phyloP scores from a whole-genome alignment of 805 yeast genomes.

The Jamesozyma jinghongensis region DNA sequence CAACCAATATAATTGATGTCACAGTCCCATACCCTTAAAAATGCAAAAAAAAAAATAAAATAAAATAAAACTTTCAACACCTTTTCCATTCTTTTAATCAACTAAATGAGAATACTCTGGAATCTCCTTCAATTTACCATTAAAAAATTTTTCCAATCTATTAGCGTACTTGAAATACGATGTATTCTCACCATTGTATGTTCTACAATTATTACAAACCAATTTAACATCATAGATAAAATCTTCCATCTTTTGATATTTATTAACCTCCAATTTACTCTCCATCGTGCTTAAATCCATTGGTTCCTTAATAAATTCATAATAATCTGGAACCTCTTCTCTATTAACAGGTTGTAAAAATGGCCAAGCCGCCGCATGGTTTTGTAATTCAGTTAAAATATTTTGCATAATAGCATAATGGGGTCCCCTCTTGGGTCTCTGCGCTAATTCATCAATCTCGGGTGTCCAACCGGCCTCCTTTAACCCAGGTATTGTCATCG shows the following conservation, averaged over 20 bases:
- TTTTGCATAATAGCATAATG: conserved; percentile 92
- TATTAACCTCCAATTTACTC: conserved; percentile 81
- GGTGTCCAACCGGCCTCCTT: conserved; percentile 96
- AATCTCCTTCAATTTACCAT: conserved; percentile 71
- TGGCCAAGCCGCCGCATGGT: conserved; percentile 98
- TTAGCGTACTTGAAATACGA: conserved; percentile 94
- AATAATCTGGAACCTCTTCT: conserved; percentile 93
- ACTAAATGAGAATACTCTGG: conserved; percentile 85
- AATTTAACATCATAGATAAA: conserved; percentile 82
- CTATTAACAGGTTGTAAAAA: conserved; percentile 85
- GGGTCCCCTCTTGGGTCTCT: conserved; percentile 88
- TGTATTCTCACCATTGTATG: conserved; percentile 88
- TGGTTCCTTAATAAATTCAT: conserved; percentile 93
- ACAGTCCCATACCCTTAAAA: no score
- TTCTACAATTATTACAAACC: conserved; percentile 82
- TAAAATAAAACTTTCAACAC: no score
- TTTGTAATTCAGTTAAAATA: conserved; percentile 76
- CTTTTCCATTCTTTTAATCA: no score
- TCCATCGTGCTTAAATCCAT: conserved; percentile 98
- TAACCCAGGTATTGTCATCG: conserved; percentile 80
- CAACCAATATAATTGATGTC: no score
- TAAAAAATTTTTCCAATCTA: conserved; percentile 83
- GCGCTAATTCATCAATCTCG: conserved; percentile 95
- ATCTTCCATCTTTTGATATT: conserved; percentile 83
- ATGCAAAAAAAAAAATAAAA: no score